Conservation (phyloP, 78 protist genomes). For the Dictyostelium brefeldianum region DNA sequence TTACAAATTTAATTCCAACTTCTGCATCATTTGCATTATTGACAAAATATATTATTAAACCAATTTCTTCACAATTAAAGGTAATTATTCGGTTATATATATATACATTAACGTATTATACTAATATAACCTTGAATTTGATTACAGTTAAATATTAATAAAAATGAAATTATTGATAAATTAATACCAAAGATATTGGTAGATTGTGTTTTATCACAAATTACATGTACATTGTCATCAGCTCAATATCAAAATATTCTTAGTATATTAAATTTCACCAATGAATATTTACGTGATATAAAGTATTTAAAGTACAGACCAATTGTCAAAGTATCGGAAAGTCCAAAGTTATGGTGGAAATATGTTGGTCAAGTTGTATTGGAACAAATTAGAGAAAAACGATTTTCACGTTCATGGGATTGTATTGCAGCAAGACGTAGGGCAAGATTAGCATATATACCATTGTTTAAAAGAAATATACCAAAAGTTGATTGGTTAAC, state of each 20-base stretch:
- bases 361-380: conserved; percentile 56
- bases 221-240: conserved; percentile 61
- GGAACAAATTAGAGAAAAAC: conserved; percentile 41
- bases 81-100: conserved; percentile 3
- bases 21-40: neutral
- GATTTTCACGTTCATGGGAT: conserved; percentile 36
- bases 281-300: conserved; percentile 67
- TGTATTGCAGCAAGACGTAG: conserved; percentile 44
- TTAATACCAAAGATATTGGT: conserved; percentile 59
- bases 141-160: conserved; percentile 49
- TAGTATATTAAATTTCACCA: conserved; percentile 50
- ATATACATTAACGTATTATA: neutral
- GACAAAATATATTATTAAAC: conserved; percentile 63
- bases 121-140: neutral
- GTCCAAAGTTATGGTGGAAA: conserved; percentile 69
- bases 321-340: conserved; percentile 4
- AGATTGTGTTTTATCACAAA: conserved; percentile 72
- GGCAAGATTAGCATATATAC: conserved; percentile 40
- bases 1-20: conserved; percentile 47
- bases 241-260: conserved; percentile 41
- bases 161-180: conserved; percentile 58
- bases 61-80: conserved; percentile 74
- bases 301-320: conserved; percentile 77
- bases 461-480: conserved; percentile 49
- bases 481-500: conserved; percentile 58